Evolutionary conservation across 2,329 filamentous ascomycete genomes (phyloP), one percentile per base, ranked within the genome.

Genomic region (Aspergillus pseudoglaucus): DNA sequence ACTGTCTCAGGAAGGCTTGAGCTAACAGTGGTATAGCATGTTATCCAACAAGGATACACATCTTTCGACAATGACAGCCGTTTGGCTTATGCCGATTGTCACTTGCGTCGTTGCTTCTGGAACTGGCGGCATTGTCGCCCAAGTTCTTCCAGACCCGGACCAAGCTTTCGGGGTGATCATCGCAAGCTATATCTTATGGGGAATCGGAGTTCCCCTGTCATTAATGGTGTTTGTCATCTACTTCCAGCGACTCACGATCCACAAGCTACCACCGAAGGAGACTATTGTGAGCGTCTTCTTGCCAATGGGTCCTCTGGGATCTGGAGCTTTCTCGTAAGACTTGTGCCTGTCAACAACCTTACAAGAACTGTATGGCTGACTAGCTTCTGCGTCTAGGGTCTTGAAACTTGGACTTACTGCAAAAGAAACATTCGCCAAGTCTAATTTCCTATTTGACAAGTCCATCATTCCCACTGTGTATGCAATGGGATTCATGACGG

Each of bases 241-340:
- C 67, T 84, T 85, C 57, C 79, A 84, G 47, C 80, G 84, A 12
- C 72, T 88, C 17, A 81, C 79, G 8, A 61, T 87, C 3, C 77
- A 87, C 66, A 80, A 81, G 32, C 71, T 87, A 9, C 84, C 84
- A 0, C 78, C 82, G 1, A 76, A 77, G 48, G 82, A 84, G 55
- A 78, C 83, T 47, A 81, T 87, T 41, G 81, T 85, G 12, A 83
- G 77, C 3, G 78, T 81, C 2, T 85, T 87, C 56, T 67, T 87
- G 0, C 83, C 83, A 2, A 70, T 87, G 2, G 83, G 84, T 0
- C 82, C 83, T 0, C 67, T 85, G 2, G 83, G 83, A 0, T 80
- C 84, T 61, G 83, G 82, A 12, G 80, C 79, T 1, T 85, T 78
- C 59, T 76, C 69, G 47, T 61, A 62, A 41, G 58, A 9, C n/a